Percentiles rank a stretch among this genome's conserved stretches.
phyloP scores from a whole-genome alignment of 2,329 filamentous ascomycete genomes.

The Huntiella decipiens region DNA sequence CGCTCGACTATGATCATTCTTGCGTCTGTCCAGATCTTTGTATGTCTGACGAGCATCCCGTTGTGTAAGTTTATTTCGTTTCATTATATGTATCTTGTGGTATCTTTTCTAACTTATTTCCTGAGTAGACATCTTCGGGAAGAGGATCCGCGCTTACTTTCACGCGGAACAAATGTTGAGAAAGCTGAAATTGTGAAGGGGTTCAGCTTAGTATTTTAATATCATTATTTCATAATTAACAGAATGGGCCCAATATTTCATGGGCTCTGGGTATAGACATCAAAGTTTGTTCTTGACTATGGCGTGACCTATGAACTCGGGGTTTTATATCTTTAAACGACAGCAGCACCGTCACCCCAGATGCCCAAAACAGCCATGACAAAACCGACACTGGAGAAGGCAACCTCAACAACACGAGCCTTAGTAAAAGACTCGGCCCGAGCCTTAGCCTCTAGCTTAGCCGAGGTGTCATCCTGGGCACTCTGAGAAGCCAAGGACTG shows the following conservation, averaged over 20 bases:
- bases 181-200: slow-evolving; percentile 6
- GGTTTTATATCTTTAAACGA: slow-evolving; percentile 1
- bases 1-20: slow-evolving; percentile 47
- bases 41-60: slow-evolving; percentile 58
- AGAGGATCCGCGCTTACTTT: slow-evolving; percentile 57
- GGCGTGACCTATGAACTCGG: no score
- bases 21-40: slow-evolving; percentile 54
- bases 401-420: slow-evolving; percentile 34
- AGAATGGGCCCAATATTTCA: no score
- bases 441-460: slow-evolving; percentile 42
- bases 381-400: slow-evolving; percentile 36
- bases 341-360: slow-evolving; percentile 39
- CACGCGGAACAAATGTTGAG: slow-evolving; percentile 51
- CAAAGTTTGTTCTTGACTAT: neutral
- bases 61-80: slow-evolving; percentile 46
- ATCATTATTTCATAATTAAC: neutral
- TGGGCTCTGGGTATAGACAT: neutral
- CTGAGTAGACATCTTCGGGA: slow-evolving; percentile 52
- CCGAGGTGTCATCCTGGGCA: slow-evolving; percentile 27
- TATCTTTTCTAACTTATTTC: neutral
- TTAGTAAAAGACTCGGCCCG: slow-evolving; percentile 36
- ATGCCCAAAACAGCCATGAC: slow-evolving; percentile 43
- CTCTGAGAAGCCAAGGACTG: slow-evolving; percentile 16
- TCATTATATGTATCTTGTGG: neutral
- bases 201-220: neutral